Base-by-base conservation (phyloP, 73 alveolate genomes). In the Urostyla sp. region DNA sequence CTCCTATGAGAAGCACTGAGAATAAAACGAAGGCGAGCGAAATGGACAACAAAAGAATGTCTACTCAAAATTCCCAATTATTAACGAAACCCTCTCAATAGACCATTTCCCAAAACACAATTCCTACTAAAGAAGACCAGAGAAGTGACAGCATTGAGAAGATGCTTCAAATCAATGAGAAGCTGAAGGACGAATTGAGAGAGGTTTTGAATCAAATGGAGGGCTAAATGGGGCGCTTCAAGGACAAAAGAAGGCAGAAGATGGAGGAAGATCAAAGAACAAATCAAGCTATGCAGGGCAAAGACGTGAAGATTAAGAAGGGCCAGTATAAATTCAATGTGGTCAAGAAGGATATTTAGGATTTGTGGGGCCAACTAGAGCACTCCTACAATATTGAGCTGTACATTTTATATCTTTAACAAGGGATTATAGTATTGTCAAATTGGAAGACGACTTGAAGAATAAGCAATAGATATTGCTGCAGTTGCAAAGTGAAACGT, bases 341-440 rank as follows among this genome's bases (percentile, higher is more conserved):
- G 44, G 38, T 77, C 15, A 84, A 84, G 72, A 30, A 74, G 56
- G 88, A 61, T 26, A 75, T 84, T 2, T 32, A 58, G 28, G 77
- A 56, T 28, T 74, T 84, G 92, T 73, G 83, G 77, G 52, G 36
- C 23, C 60, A 84, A 43, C 44, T 84, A 0, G 92, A 84, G 43
- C 80, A 73, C 50, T 66, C 92, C 20, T 84, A 84, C 50, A 81
- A 84, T 46, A 59, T 84, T 1, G 92, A 84, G 28, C 60, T 63
- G n/a, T n/a, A n/a, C n/a, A n/a, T n/a, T n/a, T n/a, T n/a, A n/a
- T n/a, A n/a, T n/a, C n/a, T n/a, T n/a, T n/a, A n/a, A n/a, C n/a
- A n/a, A n/a, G n/a, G n/a, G n/a, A n/a, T n/a, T n/a, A n/a, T 10
- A 56, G 46, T 0, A 69, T 80, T n/a, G 44, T 57, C 24, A 38